Percentiles rank a stretch among this genome's conserved stretches.
These are phyloP conservation scores for Erodium texanum DNA, from an alignment of 441 rosid genomes.

Conservation along the genomic window DNA sequence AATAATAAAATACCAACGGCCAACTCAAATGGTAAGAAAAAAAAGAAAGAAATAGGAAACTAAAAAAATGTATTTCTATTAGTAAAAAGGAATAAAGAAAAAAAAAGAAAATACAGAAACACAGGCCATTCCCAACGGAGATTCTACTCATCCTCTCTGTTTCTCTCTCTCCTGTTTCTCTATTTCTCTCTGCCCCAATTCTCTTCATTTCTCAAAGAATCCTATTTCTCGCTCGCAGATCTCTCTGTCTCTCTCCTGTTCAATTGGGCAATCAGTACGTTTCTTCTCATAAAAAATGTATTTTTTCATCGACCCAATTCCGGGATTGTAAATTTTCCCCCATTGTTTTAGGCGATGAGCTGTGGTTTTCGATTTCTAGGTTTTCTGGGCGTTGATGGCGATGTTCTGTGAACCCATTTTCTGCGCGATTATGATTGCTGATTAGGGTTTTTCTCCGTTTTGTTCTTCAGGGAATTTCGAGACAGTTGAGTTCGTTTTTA, in stretches of 20 bases:
- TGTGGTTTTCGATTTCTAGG: neutral
- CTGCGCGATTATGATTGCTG: neutral
- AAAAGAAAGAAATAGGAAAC: too few relatives aligned
- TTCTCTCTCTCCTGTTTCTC: neutral
- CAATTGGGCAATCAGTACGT: neutral
- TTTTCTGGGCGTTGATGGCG: neutral
- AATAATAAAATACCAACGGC: neutral
- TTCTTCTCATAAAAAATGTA: neutral
- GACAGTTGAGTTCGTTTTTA: constrained; percentile 4
- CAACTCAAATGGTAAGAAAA: neutral
- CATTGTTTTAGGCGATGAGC: neutral
- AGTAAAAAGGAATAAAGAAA: neutral
- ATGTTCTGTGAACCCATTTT: neutral
- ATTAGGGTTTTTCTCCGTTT: constrained; percentile 1
- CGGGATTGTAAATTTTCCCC: neutral
- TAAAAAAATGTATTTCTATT: neutral
- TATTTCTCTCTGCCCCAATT: neutral
- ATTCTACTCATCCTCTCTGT: neutral
- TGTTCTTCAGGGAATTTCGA: constrained; percentile 1
- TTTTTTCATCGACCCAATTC: neutral
- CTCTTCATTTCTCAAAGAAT: neutral
- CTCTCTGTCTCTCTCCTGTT: constrained; percentile 2
- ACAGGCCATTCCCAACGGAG: neutral
- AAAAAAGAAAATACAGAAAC: neutral
- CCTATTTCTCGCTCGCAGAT: constrained; percentile 3